These are phyloP conservation scores for Trichocladium uniseriatum DNA, from an alignment of 495 filamentous ascomycete genomes.

Conservation along the genomic window DNA sequence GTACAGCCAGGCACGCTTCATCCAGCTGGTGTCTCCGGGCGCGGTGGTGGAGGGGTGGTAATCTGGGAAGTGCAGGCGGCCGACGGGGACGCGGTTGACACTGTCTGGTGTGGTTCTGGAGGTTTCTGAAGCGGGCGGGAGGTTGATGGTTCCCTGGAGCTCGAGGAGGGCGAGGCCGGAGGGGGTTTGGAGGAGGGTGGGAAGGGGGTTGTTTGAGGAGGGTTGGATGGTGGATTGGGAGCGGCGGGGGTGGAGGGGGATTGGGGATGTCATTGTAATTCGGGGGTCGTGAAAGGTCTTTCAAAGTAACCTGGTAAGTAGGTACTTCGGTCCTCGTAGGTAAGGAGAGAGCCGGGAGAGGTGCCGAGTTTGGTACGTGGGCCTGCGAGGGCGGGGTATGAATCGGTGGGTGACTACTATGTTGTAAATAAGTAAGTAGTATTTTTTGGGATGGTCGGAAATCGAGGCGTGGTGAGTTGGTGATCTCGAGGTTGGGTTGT, in stretches of 20 bases:
- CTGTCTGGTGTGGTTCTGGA: not conserved
- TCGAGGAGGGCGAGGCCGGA: constrained; percentile 73
- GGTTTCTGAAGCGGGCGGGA: constrained; percentile 29
- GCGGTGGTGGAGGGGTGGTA: constrained; percentile 45
- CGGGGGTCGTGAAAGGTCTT: not conserved
- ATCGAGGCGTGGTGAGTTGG: too few species aligned
- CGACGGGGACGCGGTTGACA: constrained; percentile 46
- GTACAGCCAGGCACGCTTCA: constrained; percentile 81
- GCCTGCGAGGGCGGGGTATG: too few species aligned
- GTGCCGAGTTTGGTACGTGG: too few species aligned
- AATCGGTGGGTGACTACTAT: too few species aligned
- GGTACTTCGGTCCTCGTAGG: too few species aligned
- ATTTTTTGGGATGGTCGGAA: too few species aligned
- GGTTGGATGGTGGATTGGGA: not conserved
- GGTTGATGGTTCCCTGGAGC: constrained; percentile 79
- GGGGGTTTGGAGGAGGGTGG: constrained; percentile 76
- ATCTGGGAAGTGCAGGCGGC: constrained; percentile 71
- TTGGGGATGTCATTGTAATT: constrained; percentile 12
- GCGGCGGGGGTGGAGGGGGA: constrained; percentile 11
- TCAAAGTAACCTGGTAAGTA: too few species aligned
- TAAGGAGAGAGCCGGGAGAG: too few species aligned
- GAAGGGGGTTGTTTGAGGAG: constrained; percentile 49
- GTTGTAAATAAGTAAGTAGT: too few species aligned
- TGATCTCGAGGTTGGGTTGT: not conserved
- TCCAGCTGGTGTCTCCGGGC: constrained; percentile 53